Conservation (phyloP, 2,329 filamentous ascomycete species). For the Neopestalotiopsis clavispora region DNA sequence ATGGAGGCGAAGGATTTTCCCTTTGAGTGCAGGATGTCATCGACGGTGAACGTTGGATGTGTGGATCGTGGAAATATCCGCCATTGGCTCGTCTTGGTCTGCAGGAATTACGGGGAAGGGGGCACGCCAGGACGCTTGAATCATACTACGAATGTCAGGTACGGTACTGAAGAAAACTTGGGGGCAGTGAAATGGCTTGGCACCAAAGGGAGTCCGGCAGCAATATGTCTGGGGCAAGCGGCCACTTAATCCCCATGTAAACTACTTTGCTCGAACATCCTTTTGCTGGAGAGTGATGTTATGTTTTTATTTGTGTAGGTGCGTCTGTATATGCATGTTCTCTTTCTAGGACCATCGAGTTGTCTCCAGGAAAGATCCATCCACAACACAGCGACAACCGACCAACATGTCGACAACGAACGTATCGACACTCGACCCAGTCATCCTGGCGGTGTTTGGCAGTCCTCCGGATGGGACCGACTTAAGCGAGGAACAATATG, state of each 20-base stretch:
- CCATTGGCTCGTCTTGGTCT: background rate
- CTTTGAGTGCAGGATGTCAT: background rate
- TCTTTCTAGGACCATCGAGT: background rate
- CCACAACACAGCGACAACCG: background rate
- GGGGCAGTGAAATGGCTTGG: background rate
- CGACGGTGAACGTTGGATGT: background rate
- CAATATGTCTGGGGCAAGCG: background rate
- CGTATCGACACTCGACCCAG: constrained; percentile 22
- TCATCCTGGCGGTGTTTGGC: constrained; percentile 21
- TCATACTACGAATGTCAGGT: constrained; percentile 1
- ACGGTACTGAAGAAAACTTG: background rate
- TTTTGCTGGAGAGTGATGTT: background rate
- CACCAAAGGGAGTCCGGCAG: background rate
- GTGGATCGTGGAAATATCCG: background rate
- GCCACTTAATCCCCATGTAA: background rate
- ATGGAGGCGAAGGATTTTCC: background rate
- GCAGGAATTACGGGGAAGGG: background rate
- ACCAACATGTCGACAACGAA: background rate
- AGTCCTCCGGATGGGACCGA: constrained; percentile 25
- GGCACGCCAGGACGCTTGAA: background rate
- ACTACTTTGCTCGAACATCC: background rate
- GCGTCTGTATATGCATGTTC: background rate
- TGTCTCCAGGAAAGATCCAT: background rate
- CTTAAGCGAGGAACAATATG: constrained; percentile 22
- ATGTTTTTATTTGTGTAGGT: background rate